Evolutionary conservation across 345 rosid genomes (phyloP), one percentile per base, ranked within the genome.

Genomic region (Eucalyptus curtisii): DNA sequence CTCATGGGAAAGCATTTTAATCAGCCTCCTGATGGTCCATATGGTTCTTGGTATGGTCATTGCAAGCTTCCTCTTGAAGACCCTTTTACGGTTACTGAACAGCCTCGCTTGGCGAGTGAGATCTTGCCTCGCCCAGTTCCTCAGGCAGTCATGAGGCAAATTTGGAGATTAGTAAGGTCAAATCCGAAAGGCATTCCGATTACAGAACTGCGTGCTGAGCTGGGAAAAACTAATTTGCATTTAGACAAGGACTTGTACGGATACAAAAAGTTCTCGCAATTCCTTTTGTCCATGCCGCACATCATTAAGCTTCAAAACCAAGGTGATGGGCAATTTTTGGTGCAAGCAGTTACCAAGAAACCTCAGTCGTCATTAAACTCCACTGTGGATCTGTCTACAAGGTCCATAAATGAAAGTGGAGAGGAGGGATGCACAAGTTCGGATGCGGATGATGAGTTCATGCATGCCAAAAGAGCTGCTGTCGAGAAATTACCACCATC

Each of bases 21-120:
- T 90, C 98, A 94, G 64, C 98, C 99, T 79, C 99, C 99, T 4
- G 99, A 98, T 93, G 99, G 99, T 89, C 97, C 99, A 82, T 94
- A 91, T 90, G 92, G 94, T 89, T 97, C 99, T 88, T 98, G 99
- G 99, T 98, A 97, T 92, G 99, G 99, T 91, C 95, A 95, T 88
- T 94, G 92, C 90, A 94, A 88, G 91, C 93, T 88, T 53, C 93
- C 95, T 89, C 95, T 96, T 20, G 93, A 94, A 89, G 95, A 97
- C 87, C 99, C 99, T 3, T 98, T 94, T 88, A 86, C 93, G n/a
- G 88, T 87, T 85, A 84, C 86, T 31, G 91, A 92, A 88, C 87
- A 93, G 61, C 89, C 93, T 31, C 61, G 42, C 87, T 42, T 88
- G 85, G 91, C 27, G 59, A 85, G 61, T 4, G 92, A 90, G 49